Conservation (phyloP, 2,329 filamentous ascomycete species). For the Aspergillus sp. region DNA sequence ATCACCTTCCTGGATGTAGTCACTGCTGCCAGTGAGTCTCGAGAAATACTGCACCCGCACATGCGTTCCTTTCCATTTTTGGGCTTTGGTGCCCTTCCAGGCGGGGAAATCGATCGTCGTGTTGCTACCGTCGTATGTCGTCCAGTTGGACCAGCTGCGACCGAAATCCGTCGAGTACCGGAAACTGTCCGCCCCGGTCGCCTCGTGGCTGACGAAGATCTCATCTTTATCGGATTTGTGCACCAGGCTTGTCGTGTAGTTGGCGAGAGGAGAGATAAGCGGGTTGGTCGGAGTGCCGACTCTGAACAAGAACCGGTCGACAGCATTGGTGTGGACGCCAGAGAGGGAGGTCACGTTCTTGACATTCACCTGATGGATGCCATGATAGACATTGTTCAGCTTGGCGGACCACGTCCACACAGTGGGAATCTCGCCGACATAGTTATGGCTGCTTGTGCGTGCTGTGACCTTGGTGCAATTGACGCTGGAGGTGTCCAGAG, state of each 20-base stretch:
- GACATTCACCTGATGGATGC: slow-evolving; percentile 56
- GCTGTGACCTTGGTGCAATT: slow-evolving; percentile 38
- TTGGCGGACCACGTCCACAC: slow-evolving; percentile 51
- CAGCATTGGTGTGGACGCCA: slow-evolving; percentile 44
- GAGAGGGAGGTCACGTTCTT: slow-evolving; percentile 47
- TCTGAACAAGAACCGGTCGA: slow-evolving; percentile 60
- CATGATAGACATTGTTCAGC: slow-evolving; percentile 54
- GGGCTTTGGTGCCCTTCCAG: slow-evolving; percentile 56
- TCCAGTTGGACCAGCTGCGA: slow-evolving; percentile 56
- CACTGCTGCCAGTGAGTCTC: slow-evolving; percentile 53
- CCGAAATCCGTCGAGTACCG: slow-evolving; percentile 61
- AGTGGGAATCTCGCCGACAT: slow-evolving; percentile 51
- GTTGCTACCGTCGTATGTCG: slow-evolving; percentile 50
- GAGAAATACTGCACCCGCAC: slow-evolving; percentile 62
- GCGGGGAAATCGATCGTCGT: slow-evolving; percentile 42
- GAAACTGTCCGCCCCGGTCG: slow-evolving; percentile 58
- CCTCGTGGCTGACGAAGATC: slow-evolving; percentile 52
- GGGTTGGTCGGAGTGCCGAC: slow-evolving; percentile 56
- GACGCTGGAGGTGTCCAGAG: slow-evolving; percentile 41
- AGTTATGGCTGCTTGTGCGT: slow-evolving; percentile 25
- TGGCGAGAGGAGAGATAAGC: slow-evolving; percentile 55
- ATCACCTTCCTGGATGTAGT: slow-evolving; percentile 58
- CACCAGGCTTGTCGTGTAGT: slow-evolving; percentile 55
- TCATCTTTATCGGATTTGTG: slow-evolving; percentile 37
- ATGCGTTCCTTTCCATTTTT: slow-evolving; percentile 59